A percentile compares a stretch with the other conserved stretches of the same genome.
These are phyloP conservation scores for Hevea brasiliensis DNA, from an alignment of 345 rosid genomes.

Conservation along the genomic window DNA sequence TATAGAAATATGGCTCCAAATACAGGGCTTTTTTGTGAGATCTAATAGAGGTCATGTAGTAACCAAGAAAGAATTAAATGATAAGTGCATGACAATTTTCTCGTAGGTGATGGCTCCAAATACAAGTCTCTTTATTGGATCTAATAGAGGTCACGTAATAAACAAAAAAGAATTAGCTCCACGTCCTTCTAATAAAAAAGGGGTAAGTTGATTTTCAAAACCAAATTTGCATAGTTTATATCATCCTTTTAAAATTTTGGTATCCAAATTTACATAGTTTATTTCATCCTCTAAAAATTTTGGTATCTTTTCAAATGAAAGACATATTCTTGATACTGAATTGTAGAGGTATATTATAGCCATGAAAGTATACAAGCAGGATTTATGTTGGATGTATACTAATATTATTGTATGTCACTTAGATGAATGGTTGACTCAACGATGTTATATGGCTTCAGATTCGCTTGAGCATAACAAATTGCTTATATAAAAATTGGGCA, in stretches of 20 bases:
- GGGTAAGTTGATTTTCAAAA: conserved; percentile 37
- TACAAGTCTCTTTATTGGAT: conserved; percentile 59
- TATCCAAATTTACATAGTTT: no score
- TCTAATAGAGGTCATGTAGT: no score
- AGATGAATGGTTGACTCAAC: neutral
- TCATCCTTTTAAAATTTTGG: neutral
- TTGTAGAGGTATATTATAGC: neutral
- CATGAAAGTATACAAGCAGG: neutral
- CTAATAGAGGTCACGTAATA: conserved; percentile 64
- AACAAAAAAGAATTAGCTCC: conserved; percentile 56
- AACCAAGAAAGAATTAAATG: no score
- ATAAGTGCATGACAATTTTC: neutral
- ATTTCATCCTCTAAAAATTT: no score
- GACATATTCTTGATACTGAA: neutral
- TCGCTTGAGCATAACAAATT: neutral
- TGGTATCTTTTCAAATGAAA: no score
- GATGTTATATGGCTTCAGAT: no score
- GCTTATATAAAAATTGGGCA: conserved; percentile 36
- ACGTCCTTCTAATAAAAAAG: conserved; percentile 56
- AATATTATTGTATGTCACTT: neutral
- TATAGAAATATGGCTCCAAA: no score
- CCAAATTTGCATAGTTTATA: neutral
- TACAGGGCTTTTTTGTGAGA: no score
- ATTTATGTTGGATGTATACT: neutral
- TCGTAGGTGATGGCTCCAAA: conserved; percentile 54